These are phyloP conservation scores for Tetrapyrgos nigripes DNA, from an alignment of 1,284 basidiomycete species.

Conservation along the genomic window DNA sequence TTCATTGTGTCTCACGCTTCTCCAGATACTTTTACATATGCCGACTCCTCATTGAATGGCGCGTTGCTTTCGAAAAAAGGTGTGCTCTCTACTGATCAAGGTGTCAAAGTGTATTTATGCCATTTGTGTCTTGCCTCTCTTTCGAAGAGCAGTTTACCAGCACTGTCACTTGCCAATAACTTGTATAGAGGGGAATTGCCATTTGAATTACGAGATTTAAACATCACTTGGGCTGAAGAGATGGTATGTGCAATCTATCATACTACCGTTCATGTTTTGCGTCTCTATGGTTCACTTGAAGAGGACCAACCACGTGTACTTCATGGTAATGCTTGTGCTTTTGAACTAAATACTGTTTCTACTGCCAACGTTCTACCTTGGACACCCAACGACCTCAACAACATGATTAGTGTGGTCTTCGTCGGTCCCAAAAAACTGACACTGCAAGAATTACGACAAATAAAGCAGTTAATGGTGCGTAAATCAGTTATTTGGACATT, in stretches of 20 bases:
- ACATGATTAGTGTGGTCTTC: constrained; percentile 28
- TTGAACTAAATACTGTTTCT: constrained; percentile 27
- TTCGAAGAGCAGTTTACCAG: too few relatives aligned
- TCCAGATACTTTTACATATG: too few relatives aligned
- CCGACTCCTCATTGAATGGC: too few relatives aligned
- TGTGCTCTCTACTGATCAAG: too few relatives aligned
- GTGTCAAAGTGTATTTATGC: too few relatives aligned
- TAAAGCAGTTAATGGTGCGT: constrained; percentile 16
- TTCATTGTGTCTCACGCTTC: too few relatives aligned
- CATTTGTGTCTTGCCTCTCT: too few relatives aligned
- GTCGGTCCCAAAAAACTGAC: constrained; percentile 23
- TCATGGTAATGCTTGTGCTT: constrained; percentile 14
- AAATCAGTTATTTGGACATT: not conserved
- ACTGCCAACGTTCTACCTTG: constrained; percentile 28
- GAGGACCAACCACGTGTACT: not conserved
- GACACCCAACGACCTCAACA: constrained; percentile 26
- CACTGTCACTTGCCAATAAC: too few relatives aligned
- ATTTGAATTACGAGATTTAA: too few relatives aligned
- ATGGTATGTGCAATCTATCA: constrained; percentile 24
- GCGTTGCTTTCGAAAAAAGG: too few relatives aligned
- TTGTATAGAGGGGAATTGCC: too few relatives aligned
- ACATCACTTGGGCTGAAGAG: constrained; percentile 25
- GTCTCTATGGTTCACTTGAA: constrained; percentile 15
- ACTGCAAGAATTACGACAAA: constrained; percentile 6
- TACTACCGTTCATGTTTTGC: constrained; percentile 22